phyloP scores from a whole-genome alignment of 2,329 filamentous ascomycete species.

The Keithomyces neogunnii region DNA sequence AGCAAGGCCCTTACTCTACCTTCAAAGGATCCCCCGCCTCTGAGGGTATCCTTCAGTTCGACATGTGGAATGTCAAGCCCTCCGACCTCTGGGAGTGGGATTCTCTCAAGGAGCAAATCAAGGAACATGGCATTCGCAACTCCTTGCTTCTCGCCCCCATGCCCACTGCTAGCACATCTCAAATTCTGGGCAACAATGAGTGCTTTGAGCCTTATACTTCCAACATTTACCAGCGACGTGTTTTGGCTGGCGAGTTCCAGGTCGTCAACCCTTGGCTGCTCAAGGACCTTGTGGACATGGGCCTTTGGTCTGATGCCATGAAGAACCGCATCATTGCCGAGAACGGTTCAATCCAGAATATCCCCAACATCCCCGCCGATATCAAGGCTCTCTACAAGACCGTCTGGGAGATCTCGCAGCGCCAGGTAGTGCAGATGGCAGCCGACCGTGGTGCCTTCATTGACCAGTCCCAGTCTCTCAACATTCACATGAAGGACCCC shows the following conservation, averaged over 20 bases:
- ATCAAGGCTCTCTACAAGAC: constrained; percentile 99
- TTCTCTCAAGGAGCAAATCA: constrained; percentile 79
- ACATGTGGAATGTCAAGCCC: constrained; percentile 96
- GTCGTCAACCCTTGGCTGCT: constrained; percentile 98
- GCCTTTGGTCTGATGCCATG: constrained; percentile 98
- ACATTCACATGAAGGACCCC: constrained; percentile 98
- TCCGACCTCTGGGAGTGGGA: constrained; percentile 97
- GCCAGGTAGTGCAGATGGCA: constrained; percentile 92
- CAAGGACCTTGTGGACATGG: constrained; percentile 96
- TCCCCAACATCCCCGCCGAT: constrained; percentile 91
- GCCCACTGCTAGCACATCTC: constrained; percentile 94
- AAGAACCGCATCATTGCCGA: constrained; percentile 99
- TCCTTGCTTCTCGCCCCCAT: constrained; percentile 91
- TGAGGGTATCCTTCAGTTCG: constrained; percentile 91
- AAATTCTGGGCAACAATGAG: constrained; percentile 98
- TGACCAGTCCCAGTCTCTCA: constrained; percentile 96
- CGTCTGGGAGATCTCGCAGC: constrained; percentile 98
- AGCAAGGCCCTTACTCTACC: constrained; percentile 75
- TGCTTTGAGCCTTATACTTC: constrained; percentile 99
- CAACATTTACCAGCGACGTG: constrained; percentile 98
- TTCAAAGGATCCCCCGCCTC: constrained; percentile 93
- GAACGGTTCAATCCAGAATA: constrained; percentile 90
- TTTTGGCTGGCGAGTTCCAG: constrained; percentile 97
- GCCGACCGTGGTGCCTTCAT: constrained; percentile 98
- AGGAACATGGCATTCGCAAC: constrained; percentile 90